Conservation (phyloP, 768 basidiomycete species). For the Russula brevipes region DNA sequence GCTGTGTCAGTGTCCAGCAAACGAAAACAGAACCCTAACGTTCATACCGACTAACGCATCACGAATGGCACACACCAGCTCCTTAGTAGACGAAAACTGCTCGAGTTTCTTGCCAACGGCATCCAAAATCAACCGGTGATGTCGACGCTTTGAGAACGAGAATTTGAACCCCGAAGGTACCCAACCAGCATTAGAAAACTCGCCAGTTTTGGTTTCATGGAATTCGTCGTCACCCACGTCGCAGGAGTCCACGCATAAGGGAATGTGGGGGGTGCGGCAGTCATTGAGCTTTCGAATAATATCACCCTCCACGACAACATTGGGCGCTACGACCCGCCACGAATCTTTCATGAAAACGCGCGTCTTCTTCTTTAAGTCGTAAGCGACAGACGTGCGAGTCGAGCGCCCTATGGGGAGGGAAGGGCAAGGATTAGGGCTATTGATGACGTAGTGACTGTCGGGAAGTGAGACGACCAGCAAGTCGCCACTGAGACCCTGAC, state of each 20-base stretch:
- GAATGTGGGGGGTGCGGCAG: not conserved
- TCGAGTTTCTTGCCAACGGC: not conserved
- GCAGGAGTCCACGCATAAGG: not conserved
- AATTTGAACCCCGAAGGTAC: not conserved
- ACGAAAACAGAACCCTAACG: not conserved
- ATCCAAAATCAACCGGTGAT: not conserved
- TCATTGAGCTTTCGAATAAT: not conserved
- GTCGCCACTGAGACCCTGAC: not conserved
- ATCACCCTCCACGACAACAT: not conserved
- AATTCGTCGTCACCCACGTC: not conserved
- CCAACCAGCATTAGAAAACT: not conserved
- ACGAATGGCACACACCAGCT: not conserved
- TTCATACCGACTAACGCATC: not conserved
- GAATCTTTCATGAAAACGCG: not conserved
- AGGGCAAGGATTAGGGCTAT: not conserved
- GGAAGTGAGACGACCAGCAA: too few species aligned
- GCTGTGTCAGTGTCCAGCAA: not conserved
- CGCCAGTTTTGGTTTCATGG: not conserved
- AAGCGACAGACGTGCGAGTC: too few species aligned
- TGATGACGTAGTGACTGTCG: not conserved
- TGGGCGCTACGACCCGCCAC: not conserved
- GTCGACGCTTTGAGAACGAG: not conserved
- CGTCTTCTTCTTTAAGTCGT: too few species aligned
- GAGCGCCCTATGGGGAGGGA: too few species aligned
- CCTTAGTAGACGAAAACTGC: not conserved